Conservation (phyloP, 1,139 yeast genomes). For the Suhomyces panamericanus region DNA sequence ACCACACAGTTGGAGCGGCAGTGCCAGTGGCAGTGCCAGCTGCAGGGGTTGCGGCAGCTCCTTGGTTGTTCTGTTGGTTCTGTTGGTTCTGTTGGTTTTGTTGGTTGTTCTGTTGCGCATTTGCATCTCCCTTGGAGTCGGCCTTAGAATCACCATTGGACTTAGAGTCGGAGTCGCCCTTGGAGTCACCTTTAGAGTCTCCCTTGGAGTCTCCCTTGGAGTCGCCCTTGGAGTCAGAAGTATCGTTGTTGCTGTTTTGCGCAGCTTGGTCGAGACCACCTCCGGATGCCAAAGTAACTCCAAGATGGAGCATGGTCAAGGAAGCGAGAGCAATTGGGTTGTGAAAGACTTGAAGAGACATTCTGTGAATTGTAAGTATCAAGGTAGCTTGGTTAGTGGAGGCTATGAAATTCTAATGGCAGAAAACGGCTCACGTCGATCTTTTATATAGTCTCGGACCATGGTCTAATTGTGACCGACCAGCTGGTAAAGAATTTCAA, state of each 20-base stretch:
- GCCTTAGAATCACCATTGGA: slow-evolving; percentile 20
- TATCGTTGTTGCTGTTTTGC: neutral
- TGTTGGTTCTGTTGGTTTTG: no score
- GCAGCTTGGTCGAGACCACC: slow-evolving; percentile 12
- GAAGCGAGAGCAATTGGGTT: slow-evolving; percentile 18
- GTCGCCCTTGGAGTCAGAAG: slow-evolving; percentile 9
- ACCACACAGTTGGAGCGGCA: slow-evolving; percentile 11
- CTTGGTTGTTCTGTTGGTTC: slow-evolving; percentile 2
- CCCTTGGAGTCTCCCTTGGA: slow-evolving; percentile 21
- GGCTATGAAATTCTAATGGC: no score
- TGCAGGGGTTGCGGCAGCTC: slow-evolving; percentile 16
- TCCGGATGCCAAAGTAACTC: slow-evolving; percentile 17
- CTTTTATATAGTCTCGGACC: neutral
- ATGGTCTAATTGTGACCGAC: neutral
- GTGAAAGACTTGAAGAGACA: slow-evolving; percentile 22
- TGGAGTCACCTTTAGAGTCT: slow-evolving; percentile 13
- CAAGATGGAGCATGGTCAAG: slow-evolving; percentile 14
- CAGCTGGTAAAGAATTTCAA: neutral
- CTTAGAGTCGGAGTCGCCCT: slow-evolving; percentile 13
- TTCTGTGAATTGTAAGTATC: neutral
- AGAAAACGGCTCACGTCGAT: no score
- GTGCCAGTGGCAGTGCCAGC: slow-evolving; percentile 14
- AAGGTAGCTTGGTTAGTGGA: no score
- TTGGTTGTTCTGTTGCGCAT: no score
- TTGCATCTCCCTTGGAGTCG: neutral